Conservation (phyloP, 140 eudicot species). For the Ambrosia hybrid region DNA sequence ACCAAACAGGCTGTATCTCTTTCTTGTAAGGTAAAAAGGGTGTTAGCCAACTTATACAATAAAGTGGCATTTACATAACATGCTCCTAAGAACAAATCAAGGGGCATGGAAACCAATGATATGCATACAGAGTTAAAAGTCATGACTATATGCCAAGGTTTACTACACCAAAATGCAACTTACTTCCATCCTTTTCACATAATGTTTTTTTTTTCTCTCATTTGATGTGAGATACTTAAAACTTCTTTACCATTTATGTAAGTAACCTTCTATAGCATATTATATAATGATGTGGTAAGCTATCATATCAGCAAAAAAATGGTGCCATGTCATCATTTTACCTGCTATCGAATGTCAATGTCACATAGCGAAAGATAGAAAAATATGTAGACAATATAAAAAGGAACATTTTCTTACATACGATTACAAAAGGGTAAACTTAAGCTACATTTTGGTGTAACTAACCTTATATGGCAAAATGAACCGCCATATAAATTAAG, state of each 20-base stretch:
- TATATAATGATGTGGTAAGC: background rate
- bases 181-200: background rate
- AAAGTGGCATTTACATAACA: no score
- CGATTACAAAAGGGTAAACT: background rate
- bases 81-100: no score
- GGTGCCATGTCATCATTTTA: slow-evolving; percentile 1
- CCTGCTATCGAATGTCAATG: background rate
- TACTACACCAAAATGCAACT: background rate
- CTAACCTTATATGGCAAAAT: background rate
- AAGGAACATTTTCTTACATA: background rate
- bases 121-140: no score
- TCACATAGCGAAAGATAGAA: background rate
- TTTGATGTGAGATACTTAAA: background rate
- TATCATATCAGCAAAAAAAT: background rate
- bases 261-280: slow-evolving; percentile 4
- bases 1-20: background rate
- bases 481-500: background rate
- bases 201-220: background rate
- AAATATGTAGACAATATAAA: background rate
- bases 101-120: no score
- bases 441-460: background rate
- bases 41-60: no score
- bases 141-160: background rate
- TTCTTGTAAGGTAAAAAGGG: background rate
- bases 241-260: background rate